Evolutionary conservation across 805 yeast species (phyloP).

Genomic region (Candida verbasci): DNA sequence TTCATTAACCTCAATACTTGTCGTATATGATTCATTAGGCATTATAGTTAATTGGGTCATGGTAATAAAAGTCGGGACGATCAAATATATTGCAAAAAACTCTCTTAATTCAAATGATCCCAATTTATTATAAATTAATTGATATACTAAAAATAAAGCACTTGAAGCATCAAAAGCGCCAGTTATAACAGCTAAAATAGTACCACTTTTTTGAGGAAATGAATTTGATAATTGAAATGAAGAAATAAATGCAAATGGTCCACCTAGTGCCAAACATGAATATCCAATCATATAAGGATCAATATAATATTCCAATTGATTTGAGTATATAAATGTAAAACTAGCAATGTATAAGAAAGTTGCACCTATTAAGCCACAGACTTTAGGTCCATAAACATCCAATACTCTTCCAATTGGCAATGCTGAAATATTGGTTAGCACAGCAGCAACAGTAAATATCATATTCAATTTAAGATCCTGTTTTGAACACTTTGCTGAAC

Average conservation of each 20-base stretch:
- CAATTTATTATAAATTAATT: conserved; percentile 32
- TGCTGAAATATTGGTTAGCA: conserved; percentile 51
- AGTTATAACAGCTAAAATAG: conserved; percentile 48
- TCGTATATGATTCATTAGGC: conserved; percentile 49
- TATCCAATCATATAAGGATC: conserved; percentile 54
- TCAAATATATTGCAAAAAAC: conserved; percentile 44
- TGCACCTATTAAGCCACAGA: conserved; percentile 52
- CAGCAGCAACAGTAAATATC: conserved; percentile 59
- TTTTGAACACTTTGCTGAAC: conserved; percentile 41
- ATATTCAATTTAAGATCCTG: conserved; percentile 54
- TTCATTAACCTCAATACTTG: conserved; percentile 16
- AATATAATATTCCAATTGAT: conserved; percentile 18
- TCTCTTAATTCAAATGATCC: conserved; percentile 34
- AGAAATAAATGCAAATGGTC: conserved; percentile 54
- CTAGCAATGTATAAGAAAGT: conserved; percentile 43
- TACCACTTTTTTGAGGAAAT: conserved; percentile 50
- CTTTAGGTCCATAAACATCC: conserved; percentile 49
- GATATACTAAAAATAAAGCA: conserved; percentile 49
- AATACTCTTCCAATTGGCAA: conserved; percentile 46
- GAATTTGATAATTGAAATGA: conserved; percentile 55
- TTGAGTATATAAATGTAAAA: conserved; percentile 41
- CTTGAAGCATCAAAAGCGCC: conserved; percentile 60
- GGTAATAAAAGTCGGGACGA: conserved; percentile 48
- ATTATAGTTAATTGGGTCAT: conserved; percentile 42
- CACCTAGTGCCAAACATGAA: conserved; percentile 52